Base-by-base conservation (phyloP, 495 filamentous ascomycete species). In the Venustampulla echinocandica region DNA sequence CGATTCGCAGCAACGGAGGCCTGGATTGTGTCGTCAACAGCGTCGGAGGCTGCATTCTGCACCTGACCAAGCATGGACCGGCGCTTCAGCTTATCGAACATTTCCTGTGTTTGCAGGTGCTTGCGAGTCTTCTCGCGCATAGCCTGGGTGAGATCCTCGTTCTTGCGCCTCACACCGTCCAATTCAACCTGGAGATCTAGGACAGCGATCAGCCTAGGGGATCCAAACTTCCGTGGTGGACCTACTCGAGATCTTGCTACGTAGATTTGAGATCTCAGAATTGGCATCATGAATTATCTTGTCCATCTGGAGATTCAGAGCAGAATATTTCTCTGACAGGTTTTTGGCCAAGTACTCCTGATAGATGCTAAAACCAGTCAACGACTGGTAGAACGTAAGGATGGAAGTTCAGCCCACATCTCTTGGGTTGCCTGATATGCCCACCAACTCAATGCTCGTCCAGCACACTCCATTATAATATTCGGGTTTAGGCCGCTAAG, bases 381-480 rank as follows among this genome's bases (percentile, higher is more conserved):
- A 43, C 56, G 17, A 24, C 37, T 9, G 34, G 48, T 51, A 44
- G 7, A 49, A 45, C 5, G 0, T 13, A 14, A 20, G 39, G 1
- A 36, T 33, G 10, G 23, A 6, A 33, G 3, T 10, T 4, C 10
- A 22, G 56, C 70, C 34, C 24, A 93, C 88, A 96, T 88, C 66
- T 96, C 86, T 57, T 95, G 89, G 4, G 81, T 83, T 11, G 85
- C 81, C 55, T 97, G 92, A 61, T 95, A 96, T 27, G 81, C 79
- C 84, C 87, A 98, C 58, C 96, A 96, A 13, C 73, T 77, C 44
- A 96, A 62, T 3, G 82, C 92, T 46, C 87, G 75, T 10, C 83
- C 84, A 40, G 90, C 84, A 55, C 87, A 94, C 58, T 96, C 92
- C 75, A 95, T 89, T 43, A 98, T 85, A 10, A 81, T 76, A 30